Conservation (phyloP, 352 stramenopile species). For the Saprolegnia diclina region DNA sequence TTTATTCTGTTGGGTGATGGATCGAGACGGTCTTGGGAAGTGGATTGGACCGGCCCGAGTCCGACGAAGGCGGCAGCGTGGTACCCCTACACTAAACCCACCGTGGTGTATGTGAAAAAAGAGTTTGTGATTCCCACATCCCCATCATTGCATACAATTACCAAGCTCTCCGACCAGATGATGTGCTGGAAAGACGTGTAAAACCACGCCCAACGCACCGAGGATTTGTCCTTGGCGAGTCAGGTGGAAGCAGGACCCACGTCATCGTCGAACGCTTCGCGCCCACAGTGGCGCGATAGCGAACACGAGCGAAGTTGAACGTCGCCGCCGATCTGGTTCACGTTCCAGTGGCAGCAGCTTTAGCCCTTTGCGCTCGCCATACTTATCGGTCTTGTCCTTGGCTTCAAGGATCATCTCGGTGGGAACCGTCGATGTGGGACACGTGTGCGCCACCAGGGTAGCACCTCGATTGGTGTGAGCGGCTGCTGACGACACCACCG, state of each 20-base stretch:
- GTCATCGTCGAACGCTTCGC: slow-evolving; percentile 5
- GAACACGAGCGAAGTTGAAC: slow-evolving; percentile 3
- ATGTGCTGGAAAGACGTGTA: slow-evolving; percentile 8
- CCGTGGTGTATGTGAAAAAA: slow-evolving; percentile 10
- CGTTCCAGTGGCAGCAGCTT: neutral
- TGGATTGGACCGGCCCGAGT: neutral
- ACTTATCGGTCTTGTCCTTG: neutral
- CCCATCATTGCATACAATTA: neutral
- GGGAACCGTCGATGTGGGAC: slow-evolving; percentile 7
- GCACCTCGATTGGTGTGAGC: neutral
- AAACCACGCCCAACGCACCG: neutral
- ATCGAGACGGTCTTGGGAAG: slow-evolving; percentile 1
- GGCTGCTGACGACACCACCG: slow-evolving; percentile 12
- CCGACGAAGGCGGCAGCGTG: neutral
- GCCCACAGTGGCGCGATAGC: neutral
- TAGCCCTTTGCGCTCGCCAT: neutral
- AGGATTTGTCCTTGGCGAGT: slow-evolving; percentile 5
- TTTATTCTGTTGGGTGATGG: slow-evolving; percentile 1
- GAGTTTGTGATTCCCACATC: neutral
- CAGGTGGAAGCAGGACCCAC: slow-evolving; percentile 6
- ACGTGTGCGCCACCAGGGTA: neutral
- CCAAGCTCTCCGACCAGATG: neutral
- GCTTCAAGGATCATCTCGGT: neutral
- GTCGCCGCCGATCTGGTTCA: neutral
- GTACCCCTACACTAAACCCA: neutral